Conservation (phyloP, 1,139 yeast genomes). For the Hemisphaericaspora xylanilytica region DNA sequence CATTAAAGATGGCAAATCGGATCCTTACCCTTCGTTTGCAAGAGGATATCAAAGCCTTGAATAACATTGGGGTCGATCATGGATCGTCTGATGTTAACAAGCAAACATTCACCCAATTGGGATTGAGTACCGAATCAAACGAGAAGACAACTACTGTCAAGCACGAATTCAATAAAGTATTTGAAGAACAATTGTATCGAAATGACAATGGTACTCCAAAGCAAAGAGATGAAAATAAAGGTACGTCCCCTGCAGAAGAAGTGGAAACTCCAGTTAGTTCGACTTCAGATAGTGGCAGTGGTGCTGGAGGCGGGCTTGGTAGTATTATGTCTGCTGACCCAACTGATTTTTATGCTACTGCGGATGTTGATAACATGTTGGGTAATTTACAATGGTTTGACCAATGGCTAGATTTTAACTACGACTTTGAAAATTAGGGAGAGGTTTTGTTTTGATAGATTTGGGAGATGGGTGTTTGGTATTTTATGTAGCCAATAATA, state of each 20-base stretch:
- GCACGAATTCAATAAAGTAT: constrained; percentile 21
- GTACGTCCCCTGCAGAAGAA: not conserved
- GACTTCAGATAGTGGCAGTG: constrained; percentile 4
- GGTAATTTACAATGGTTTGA: constrained; percentile 58
- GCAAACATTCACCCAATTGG: constrained; percentile 48
- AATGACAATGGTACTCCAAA: constrained; percentile 9
- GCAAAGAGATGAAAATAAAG: constrained; percentile 8
- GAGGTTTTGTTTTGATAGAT: no score
- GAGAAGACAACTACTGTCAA: constrained; percentile 6
- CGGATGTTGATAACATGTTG: constrained; percentile 30
- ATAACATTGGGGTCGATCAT: constrained; percentile 51
- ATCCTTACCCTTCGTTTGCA: constrained; percentile 46
- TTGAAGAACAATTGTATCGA: constrained; percentile 23
- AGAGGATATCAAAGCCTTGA: constrained; percentile 38
- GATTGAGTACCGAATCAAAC: constrained; percentile 20
- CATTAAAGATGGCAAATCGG: constrained; percentile 54
- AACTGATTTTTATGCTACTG: constrained; percentile 9
- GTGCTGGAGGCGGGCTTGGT: constrained; percentile 1
- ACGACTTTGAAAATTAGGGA: constrained; percentile 16
- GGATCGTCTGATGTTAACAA: constrained; percentile 56
- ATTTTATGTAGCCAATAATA: no score
- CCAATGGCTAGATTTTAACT: constrained; percentile 42
- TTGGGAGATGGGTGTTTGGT: no score
- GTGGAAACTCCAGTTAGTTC: constrained; percentile 12
- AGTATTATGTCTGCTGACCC: constrained; percentile 9